These are phyloP conservation scores for Aspergillus ellipticus DNA, from an alignment of 495 filamentous ascomycete genomes.

Conservation along the genomic window DNA sequence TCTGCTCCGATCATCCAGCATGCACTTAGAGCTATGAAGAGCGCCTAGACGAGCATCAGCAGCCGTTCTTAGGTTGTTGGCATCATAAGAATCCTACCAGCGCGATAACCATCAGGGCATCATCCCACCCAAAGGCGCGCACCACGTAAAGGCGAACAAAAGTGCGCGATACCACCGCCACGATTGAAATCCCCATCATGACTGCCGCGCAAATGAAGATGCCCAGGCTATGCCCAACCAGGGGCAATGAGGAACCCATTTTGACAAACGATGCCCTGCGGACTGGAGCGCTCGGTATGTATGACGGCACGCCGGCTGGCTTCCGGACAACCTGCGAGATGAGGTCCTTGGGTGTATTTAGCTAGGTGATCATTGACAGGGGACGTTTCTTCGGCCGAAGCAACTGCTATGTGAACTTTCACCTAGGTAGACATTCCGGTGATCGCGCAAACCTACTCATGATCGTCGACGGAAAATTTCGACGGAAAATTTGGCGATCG, in stretches of 20 bases:
- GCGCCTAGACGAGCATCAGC: background rate
- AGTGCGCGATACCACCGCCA: slow-evolving; percentile 18
- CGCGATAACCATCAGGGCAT: slow-evolving; percentile 23
- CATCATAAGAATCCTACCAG: slow-evolving; percentile 11
- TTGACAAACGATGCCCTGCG: background rate
- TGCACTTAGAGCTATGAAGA: slow-evolving; percentile 9
- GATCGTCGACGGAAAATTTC: background rate
- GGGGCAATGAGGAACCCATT: slow-evolving; percentile 3
- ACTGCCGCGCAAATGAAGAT: slow-evolving; percentile 20
- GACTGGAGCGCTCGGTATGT: background rate
- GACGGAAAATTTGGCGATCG: background rate
- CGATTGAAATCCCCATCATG: slow-evolving; percentile 16
- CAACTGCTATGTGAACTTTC: background rate
- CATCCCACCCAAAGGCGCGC: slow-evolving; percentile 28
- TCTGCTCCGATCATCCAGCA: slow-evolving; percentile 17
- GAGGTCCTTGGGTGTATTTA: background rate
- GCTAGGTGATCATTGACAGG: background rate
- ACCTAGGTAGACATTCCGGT: background rate
- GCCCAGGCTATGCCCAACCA: slow-evolving; percentile 7
- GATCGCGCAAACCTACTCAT: background rate
- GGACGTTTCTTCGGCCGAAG: background rate
- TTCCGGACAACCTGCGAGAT: background rate
- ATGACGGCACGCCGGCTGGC: background rate
- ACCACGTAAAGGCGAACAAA: slow-evolving; percentile 26
- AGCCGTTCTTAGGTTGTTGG: background rate